Evolutionary conservation across 768 basidiomycete species (phyloP), one percentile per base, ranked within the genome.

Genomic region (Leucocoprinus sp.): DNA sequence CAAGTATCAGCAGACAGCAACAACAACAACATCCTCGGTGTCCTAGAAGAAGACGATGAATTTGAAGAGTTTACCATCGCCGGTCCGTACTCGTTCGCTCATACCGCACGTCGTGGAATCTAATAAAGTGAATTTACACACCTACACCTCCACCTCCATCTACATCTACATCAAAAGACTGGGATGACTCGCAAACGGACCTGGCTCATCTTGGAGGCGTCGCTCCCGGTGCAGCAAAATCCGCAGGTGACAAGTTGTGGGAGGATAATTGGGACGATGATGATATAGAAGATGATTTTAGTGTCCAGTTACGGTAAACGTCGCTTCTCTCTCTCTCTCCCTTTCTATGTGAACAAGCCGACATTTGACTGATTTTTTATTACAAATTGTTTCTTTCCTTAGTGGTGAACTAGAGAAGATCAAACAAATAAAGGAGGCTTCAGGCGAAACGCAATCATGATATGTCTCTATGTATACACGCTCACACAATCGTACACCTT

Each of bases 191-290:
- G 0, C 72, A 88, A 55, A 92, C 89, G 2, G 84, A 89, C 61
- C 64, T 92, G 19, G 83, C 84, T 11, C 84, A 89, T 58, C 66
- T 91, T 36, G 78, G 76, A 33, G 83, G 84, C 15, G 73, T 80
- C 2, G 76, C 81, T 3, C 82, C 85, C 2, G 85, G 84, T 3
- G 79, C 72, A 9, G 87, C 83, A 2, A 82, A 80, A 55, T 84
- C 84, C 26, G 83, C 83, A 33, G 86, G 87, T 14, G 83, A 96
- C 63, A 89, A 92, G 57, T 69, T 99, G 8, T 99, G 96, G 96
- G 96, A 99, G 70, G 96, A 98, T 55, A 97, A 97, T 61, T 99
- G 96, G 96, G 96, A 99, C 57, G 96, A 99, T 56, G 96, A 99
- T 66, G 95, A 98, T 64, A 82, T 96, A 50, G 95, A 95, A 61